Base-by-base conservation (phyloP, 352 stramenopile genomes). In the Globisporangium cystogenes region DNA sequence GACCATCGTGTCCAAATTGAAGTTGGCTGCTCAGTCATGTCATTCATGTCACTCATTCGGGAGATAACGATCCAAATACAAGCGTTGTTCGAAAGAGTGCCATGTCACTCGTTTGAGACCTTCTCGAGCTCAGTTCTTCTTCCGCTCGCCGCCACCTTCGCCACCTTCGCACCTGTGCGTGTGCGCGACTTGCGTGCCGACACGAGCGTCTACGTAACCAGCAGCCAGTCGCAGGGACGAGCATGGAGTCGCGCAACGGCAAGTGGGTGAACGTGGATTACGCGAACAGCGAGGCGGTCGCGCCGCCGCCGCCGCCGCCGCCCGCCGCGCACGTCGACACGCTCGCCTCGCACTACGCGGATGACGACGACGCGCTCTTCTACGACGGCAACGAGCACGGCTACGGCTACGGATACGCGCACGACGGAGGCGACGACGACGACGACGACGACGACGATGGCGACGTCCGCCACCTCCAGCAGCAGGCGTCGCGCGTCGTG, bases 241-340 rank as follows among this genome's bases (percentile, higher is more conserved):
- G n/a, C n/a, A 82, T 83, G 72, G 76, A 87, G 46, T 62, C 59
- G 26, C 76, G 72, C 52, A 90, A 87, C 55, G 73, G 74, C 64
- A 93, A 93, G 70, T 93, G 82, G 82, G 82, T 93, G 64, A 91
- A 93, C 58, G 82, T 93, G 44, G 82, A 93, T 74, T 91, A 91
- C 64, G 81, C 77, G 60, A 85, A 80, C 43, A 75, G 83, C 24
- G 78, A 86, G 41, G 37, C 61, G 11, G 57, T 60, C 52, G 53
- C 45, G 14, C 21, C 55, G 47, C 44, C 23, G 29, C 15, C 23
- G 23, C 26, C 39, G 56, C 40, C 55, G 36, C 14, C 37, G 35
- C 16, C 39, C n/a, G 18, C 26, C 33, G 21, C 4, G 14, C 48
- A 56, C 37, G 48, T 56, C 42, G 48, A 56, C 33, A 62, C 48